A percentile compares a stretch with the other conserved stretches of the same genome.
Conservation (phyloP, 371 early-diverging fungal species). For the Actinomortierella ambigua region DNA sequence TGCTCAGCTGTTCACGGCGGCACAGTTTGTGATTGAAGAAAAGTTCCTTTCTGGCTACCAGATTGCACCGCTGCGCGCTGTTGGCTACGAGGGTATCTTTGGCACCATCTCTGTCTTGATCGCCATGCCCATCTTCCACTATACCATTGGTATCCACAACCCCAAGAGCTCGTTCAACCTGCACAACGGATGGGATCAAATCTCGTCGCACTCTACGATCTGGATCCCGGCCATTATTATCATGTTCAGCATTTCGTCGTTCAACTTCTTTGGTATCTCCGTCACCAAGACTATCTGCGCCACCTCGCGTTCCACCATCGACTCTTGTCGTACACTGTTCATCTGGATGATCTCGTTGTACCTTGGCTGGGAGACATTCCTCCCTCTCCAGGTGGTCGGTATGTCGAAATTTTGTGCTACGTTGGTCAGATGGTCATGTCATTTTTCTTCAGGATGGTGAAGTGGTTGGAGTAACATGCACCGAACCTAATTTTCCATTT, state of each 20-base stretch:
- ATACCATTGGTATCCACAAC: constrained; percentile 62
- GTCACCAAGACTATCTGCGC: constrained; percentile 88
- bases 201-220: constrained; percentile 66
- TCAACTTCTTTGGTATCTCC: constrained; percentile 94
- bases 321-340: constrained; percentile 93
- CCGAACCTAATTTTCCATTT: no score
- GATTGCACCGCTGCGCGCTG: constrained; percentile 85
- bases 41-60: constrained; percentile 82
- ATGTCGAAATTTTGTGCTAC: constrained; percentile 2
- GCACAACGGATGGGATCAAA: constrained; percentile 73
- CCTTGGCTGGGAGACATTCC: constrained; percentile 94
- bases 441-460: no score
- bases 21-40: constrained; percentile 95
- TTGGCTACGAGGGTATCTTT: constrained; percentile 93
- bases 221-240: constrained; percentile 82
- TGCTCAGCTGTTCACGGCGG: constrained; percentile 92
- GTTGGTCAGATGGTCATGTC: no score
- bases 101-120: constrained; percentile 76
- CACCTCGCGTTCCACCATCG: constrained; percentile 92
- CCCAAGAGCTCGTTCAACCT: constrained; percentile 84
- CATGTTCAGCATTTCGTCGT: constrained; percentile 87
- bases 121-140: constrained; percentile 80
- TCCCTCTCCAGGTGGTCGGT: constrained; percentile 86
- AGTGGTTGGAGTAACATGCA: no score
- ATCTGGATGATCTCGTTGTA: constrained; percentile 91